phyloP scores from a whole-genome alignment of 2,329 filamentous ascomycete genomes.

The Arthroderma sp. region DNA sequence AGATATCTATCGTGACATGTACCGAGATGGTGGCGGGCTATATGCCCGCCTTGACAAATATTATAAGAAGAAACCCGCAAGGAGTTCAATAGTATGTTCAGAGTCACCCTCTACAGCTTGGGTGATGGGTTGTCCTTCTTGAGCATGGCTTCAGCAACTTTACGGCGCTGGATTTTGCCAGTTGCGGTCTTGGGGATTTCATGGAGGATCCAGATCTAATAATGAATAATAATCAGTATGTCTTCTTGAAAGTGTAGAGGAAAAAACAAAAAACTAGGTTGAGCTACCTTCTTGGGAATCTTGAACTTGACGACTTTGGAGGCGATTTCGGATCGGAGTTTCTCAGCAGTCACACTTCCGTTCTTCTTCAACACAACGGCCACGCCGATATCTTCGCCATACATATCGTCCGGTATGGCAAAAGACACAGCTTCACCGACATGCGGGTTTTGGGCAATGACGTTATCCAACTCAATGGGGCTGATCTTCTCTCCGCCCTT shows the following conservation, averaged over 20 bases:
- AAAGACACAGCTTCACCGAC: slow-evolving; percentile 73
- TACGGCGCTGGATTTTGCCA: slow-evolving; percentile 72
- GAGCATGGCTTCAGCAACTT: slow-evolving; percentile 75
- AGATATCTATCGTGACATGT: too few relatives aligned
- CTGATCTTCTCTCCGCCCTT: slow-evolving; percentile 84
- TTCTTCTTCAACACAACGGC: slow-evolving; percentile 62
- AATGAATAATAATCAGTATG: not conserved
- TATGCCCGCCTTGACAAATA: too few relatives aligned
- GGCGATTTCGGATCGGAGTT: slow-evolving; percentile 55
- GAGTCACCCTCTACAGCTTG: slow-evolving; percentile 33
- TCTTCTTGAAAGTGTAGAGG: not conserved
- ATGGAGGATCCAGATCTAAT: slow-evolving; percentile 63
- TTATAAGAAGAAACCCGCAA: too few relatives aligned
- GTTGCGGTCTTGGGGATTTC: slow-evolving; percentile 87
- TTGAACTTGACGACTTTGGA: slow-evolving; percentile 71
- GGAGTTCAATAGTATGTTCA: not conserved
- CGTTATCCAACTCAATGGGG: slow-evolving; percentile 76
- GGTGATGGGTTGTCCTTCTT: slow-evolving; percentile 48
- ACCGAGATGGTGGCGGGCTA: too few relatives aligned
- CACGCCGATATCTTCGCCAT: slow-evolving; percentile 68
- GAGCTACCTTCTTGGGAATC: slow-evolving; percentile 59
- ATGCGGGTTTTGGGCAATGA: slow-evolving; percentile 57
- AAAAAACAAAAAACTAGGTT: not conserved
- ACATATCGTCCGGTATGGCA: slow-evolving; percentile 67
- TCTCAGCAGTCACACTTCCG: slow-evolving; percentile 41